Evolutionary conservation across 768 basidiomycete species (phyloP), one percentile per base, ranked within the genome.

Genomic region (Xanthoconium purpureum): DNA sequence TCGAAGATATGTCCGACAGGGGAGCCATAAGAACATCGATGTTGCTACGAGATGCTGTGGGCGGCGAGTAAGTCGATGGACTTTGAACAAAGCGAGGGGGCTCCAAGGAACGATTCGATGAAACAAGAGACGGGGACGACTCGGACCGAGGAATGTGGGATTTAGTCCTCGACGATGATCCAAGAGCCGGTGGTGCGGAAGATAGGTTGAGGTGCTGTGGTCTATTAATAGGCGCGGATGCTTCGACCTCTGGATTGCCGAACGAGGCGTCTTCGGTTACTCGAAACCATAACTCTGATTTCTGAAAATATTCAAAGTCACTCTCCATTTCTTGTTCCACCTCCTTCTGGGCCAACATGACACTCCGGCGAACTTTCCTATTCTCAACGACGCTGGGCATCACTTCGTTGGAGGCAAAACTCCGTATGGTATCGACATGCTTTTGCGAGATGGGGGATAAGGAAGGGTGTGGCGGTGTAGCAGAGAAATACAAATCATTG

Each of bases 271-370:
- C 91, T 9, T 86, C 83, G 9, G 91, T 76, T 2, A 91, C 94
- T 47, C 93, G 89, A 73, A 94, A 91, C 87, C 91, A 98, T 5
- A 99, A 79, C 59, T 97, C 94, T 18, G 91, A 93, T 56, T 84
- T 77, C 64, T 87, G 84, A 66, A 99, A 98, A 9, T 86, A 86
- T 47, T 89, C 88, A 66, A 96, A 97, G 68, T 96, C 94, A 48
- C 88, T 88, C 59, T 90, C 87, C 92, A 99, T 95, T 48, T 87
- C 83, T 33, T 84, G 81, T 67, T 96, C 91, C 1, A 95, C 85
- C 61, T 95, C 89, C 58, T 80, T 75, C 66, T 98, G 97, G 2
- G 91, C 85, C 11, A 90, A 72, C 73, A 98, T 84, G 30, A 98
- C 87, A 54, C 87, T 88, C 44, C 81, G 78, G 12, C 91, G 84